A percentile compares a stretch with the other conserved stretches of the same genome.
Evolutionary conservation across 2,329 filamentous ascomycete species (phyloP).

Genomic region (Apiospora pterosperma): DNA sequence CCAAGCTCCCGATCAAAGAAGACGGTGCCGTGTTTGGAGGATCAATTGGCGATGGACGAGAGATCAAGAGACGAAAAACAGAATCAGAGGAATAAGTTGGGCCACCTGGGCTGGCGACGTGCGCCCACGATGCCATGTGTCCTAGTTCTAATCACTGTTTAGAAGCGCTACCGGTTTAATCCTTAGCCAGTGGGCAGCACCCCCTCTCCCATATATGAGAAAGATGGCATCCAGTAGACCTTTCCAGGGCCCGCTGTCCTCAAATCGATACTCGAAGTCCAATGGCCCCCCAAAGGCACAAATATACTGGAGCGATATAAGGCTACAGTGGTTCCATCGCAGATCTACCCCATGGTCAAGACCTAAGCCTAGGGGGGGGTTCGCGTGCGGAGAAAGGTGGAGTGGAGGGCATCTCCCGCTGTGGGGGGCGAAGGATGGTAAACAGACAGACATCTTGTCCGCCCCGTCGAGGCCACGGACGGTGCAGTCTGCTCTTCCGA

Average conservation of each 20-base stretch:
- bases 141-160: background rate
- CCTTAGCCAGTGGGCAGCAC: background rate
- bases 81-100: background rate
- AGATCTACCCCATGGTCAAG: background rate
- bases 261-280: background rate
- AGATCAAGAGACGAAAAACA: constrained; percentile 36
- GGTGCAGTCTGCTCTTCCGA: background rate
- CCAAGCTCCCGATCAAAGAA: constrained; percentile 30
- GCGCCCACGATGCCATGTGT: background rate
- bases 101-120: background rate
- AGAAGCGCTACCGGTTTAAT: background rate
- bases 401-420: background rate
- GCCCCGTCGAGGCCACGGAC: too few relatives aligned
- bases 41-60: constrained; percentile 23
- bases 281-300: background rate
- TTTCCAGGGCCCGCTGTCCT: background rate
- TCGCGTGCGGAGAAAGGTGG: background rate
- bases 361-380: too few relatives aligned
- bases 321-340: background rate
- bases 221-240: background rate
- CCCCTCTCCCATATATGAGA: too few relatives aligned
- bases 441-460: background rate
- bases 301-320: background rate
- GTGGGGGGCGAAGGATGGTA: background rate
- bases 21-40: constrained; percentile 36